A percentile compares a stretch with the other conserved stretches of the same genome.
Conservation (phyloP, 139 green algal genomes). For the Monoraphidium neglectum region DNA sequence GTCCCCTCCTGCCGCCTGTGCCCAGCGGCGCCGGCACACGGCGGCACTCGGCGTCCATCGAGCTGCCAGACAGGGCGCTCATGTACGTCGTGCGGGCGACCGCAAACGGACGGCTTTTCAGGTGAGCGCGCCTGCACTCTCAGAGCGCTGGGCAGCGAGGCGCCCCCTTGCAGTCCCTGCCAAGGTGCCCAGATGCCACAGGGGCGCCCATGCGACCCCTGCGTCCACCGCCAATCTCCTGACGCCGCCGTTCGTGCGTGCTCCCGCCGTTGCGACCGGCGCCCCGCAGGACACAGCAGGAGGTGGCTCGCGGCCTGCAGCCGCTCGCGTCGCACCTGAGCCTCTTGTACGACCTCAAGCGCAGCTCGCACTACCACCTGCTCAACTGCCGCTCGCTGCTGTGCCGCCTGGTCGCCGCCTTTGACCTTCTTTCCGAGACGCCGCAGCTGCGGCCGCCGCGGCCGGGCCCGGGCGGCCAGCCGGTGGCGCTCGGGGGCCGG, state of each 20-base stretch:
- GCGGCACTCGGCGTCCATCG: too few species aligned
- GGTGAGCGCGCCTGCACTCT: neutral
- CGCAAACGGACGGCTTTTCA: slow-evolving; percentile 23
- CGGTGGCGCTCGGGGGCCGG: too few species aligned
- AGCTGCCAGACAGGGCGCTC: neutral
- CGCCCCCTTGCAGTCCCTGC: neutral
- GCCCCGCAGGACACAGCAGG: slow-evolving; percentile 2
- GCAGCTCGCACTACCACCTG: slow-evolving; percentile 18
- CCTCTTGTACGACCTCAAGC: slow-evolving; percentile 24
- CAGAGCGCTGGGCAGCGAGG: neutral
- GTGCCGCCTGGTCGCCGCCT: slow-evolving; percentile 15
- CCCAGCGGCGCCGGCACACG: neutral
- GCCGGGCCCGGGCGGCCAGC: neutral
- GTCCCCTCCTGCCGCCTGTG: neutral
- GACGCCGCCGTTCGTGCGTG: neutral
- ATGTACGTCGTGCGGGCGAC: slow-evolving; percentile 27
- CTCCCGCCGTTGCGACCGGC: neutral
- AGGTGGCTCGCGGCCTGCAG: slow-evolving; percentile 1
- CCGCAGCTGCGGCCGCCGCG: slow-evolving; percentile 7
- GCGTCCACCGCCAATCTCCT: neutral
- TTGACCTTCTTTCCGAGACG: slow-evolving; percentile 19
- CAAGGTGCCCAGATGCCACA: neutral
- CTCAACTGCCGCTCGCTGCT: slow-evolving; percentile 27
- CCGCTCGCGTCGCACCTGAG: slow-evolving; percentile 11
- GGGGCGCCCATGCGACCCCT: neutral